Percentiles rank a stretch among this genome's conserved stretches.
Conservation (phyloP, 106 monocot species). For the Posidonia australis region DNA sequence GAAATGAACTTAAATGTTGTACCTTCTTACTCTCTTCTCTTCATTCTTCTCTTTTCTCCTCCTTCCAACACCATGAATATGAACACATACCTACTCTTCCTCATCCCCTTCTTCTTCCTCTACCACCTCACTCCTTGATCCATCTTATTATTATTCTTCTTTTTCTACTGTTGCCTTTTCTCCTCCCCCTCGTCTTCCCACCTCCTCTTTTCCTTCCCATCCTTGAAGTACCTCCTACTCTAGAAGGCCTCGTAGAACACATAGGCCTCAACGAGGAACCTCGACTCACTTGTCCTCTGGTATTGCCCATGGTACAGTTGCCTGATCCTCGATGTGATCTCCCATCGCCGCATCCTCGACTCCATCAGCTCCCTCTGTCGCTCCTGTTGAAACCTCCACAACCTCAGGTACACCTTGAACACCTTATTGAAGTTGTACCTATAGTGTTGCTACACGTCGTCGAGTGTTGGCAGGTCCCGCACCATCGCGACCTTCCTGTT, state of each 20-base stretch:
- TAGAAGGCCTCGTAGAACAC: slow-evolving; percentile 94
- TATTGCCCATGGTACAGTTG: slow-evolving; percentile 91
- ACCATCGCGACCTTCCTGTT: slow-evolving; percentile 76
- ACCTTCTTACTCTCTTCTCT: no score
- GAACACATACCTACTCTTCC: no score
- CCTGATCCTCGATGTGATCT: slow-evolving; percentile 96
- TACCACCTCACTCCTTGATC: slow-evolving; percentile 65
- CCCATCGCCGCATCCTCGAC: slow-evolving; percentile 68
- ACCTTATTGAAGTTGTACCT: no score
- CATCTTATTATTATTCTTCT: slow-evolving; percentile 1
- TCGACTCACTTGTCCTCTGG: slow-evolving; percentile 67
- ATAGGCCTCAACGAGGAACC: slow-evolving; percentile 75
- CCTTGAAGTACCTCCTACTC: slow-evolving; percentile 64
- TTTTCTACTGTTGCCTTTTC: neutral
- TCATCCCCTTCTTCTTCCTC: slow-evolving; percentile 80
- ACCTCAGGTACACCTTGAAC: no score
- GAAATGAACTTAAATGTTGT: no score
- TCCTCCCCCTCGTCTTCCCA: slow-evolving; percentile 15
- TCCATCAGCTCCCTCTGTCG: no score
- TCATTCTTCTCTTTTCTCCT: no score
- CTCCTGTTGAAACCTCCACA: no score
- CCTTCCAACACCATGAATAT: no score
- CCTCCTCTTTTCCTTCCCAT: slow-evolving; percentile 6
- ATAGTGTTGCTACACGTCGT: slow-evolving; percentile 21
- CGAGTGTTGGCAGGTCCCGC: slow-evolving; percentile 53